Evolutionary conservation across 2,329 filamentous ascomycete genomes (phyloP), one percentile per base, ranked within the genome.

Genomic region (Fusarium concolor): DNA sequence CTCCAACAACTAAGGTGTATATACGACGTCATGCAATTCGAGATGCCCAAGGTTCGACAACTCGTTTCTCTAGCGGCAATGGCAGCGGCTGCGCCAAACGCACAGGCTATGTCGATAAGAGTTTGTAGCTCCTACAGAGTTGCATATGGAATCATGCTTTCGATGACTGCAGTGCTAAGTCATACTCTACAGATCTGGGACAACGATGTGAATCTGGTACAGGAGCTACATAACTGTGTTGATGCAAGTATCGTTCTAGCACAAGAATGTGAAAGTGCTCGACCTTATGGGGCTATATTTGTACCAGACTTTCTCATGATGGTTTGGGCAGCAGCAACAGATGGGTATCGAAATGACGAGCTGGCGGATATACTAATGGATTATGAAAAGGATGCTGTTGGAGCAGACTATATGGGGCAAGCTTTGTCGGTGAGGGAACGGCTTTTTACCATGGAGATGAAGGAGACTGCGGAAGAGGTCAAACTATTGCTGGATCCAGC

Each of bases 221-320:
- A 6, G 2, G 61, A 72, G 3, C 29, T 62, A 2, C 56, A 63
- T 0, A 47, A 60, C 2, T 60, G 53, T 2, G 41, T 63, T 8
- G 63, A 72, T 6, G 70, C 71, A 11, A 42, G 61, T 4, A 57
- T 74, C 7, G 2, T 22, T 3, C 31, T 74, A 9, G 61, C 57
- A 4, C 22, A 58, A 8, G 56, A 72, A 4, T 71, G 67, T 18
- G 42, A 38, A 15, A 12, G 5, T 10, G 41, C 53, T 10, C 55
- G 71, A 9, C 71, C 71, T 0, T 65, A 71, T 3, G 71, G 69
- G 9, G 56, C 71, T 3, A 43, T 24, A 1, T 70, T 70, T 26
- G 45, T 72, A 2, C 60, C 67, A 0, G 65, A 74, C 5, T 54
- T 55, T 33, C 59, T 73, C 2, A 66, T 64, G 1, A 56, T 64